Conservation (phyloP, 2,329 filamentous ascomycete species). For the Diaporthe sp. region DNA sequence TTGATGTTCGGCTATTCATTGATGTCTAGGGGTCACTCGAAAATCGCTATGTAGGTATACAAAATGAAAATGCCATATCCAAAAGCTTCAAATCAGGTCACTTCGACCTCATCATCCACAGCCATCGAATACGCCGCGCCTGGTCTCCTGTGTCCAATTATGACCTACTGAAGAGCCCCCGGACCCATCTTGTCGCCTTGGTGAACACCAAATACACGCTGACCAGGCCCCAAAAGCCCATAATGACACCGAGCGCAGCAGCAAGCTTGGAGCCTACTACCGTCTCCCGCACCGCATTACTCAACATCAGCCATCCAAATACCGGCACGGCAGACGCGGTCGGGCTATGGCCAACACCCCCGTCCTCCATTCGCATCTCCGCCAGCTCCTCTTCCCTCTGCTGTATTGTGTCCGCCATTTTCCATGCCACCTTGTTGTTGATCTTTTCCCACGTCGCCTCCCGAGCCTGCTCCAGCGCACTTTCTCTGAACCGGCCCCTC, state of each 20-base stretch:
- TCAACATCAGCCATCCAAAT: conserved; percentile 61
- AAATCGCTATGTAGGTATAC: neutral
- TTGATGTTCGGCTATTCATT: neutral
- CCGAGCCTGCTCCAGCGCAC: conserved; percentile 69
- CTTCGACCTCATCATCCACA: neutral
- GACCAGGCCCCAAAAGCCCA: conserved; percentile 64
- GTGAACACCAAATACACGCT: conserved; percentile 65
- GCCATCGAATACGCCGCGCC: neutral
- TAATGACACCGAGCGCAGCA: conserved; percentile 61
- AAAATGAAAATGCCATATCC: neutral
- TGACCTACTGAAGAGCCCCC: conserved; percentile 23
- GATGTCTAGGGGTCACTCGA: neutral
- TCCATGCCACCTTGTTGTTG: conserved; percentile 78
- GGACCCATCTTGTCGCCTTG: conserved; percentile 57
- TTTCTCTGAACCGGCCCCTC: conserved; percentile 60
- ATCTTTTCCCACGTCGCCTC: conserved; percentile 80
- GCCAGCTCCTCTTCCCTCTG: conserved; percentile 56
- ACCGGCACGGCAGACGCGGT: conserved; percentile 49
- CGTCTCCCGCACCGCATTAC: conserved; percentile 54
- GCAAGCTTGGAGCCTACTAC: conserved; percentile 61
- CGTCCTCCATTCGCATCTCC: conserved; percentile 46
- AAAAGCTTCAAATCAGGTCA: neutral
- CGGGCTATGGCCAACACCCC: conserved; percentile 21
- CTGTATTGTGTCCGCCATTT: conserved; percentile 69
- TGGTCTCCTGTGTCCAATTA: neutral